Evolutionary conservation across 345 rosid species (phyloP), one percentile per base, ranked within the genome.

Genomic region (Melastoma malabathricum): DNA sequence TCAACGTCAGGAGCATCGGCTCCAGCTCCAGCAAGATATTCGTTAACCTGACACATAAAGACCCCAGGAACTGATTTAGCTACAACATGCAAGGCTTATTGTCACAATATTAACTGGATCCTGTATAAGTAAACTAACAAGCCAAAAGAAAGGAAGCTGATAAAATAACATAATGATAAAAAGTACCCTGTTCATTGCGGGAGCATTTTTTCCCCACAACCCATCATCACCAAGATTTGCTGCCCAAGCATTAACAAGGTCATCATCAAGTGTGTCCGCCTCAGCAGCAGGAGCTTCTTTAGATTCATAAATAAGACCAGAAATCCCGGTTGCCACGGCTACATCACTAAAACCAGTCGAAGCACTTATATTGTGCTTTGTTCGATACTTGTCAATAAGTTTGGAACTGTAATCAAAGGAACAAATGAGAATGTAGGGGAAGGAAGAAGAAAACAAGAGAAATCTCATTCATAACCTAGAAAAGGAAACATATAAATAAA

Each of bases 1-100:
- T 93, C 97, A 59, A 93, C 99, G 73, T 93, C 99, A 6, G 99
- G 99, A 54, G 99, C 97, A 73, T 93, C 99, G 18, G 99, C 88
- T 68, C 99, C 95, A 45, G 84, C 90, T 65, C 99, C 97, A 57
- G 95, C 75, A 46, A 93, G 79, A 74, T 88, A 88, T 60, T 93
- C 99, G 31, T 93, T 85, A 65, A 93, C 97, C 99, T 92, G 65
- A 31, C 61, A 64, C n/a, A 57, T 58, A 44, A n/a, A 18, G 13
- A 48, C 22, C 25, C 2, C 41, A 34, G 41, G 12, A 34, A 51
- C 20, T 12, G 14, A 34, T 51, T 34, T 12, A 34, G 12, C 10
- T 7, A 34, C 41, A 34, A 34, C 41, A 34, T 12, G 9, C 1
- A 34, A 34, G 41, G 12, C 41, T 34, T 34, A 34, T 34, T 34